Evolutionary conservation across 306 rosid species (phyloP), one percentile per base, ranked within the genome.

Genomic region (Trichosanthes cucumerina): DNA sequence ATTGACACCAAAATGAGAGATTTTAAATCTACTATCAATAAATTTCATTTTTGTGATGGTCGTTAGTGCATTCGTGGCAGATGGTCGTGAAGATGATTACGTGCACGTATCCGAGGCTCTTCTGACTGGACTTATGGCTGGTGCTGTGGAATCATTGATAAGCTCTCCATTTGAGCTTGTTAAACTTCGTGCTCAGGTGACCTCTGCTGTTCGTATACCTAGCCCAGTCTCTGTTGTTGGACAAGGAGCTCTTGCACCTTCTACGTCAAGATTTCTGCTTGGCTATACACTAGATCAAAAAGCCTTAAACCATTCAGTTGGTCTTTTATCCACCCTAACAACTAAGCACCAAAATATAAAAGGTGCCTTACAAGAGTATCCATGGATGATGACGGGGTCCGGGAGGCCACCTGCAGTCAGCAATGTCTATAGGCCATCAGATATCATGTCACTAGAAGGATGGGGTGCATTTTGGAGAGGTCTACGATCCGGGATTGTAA

Each of bases 381-480:
- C 99, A 46, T 95, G 97, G 99, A 85, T 90, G 90, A 91, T 92
- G 96, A 88, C 96, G 7, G 99, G 97, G 54, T 92, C 92, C 77
- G 96, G 96, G 70, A 89, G 34, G 79, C 96, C 97, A 81, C 99
- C 97, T 43, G 80, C 96, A 18, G 90, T 86, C 80, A 82, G 78
- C 80, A 77, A 73, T 47, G 96, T 95, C 77, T 83, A 80, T 84
- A 92, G 85, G 70, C 90, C 89, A 69, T 83, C 76, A 1, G 88
- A 91, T 28, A 80, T 95, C 65, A 64, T 91, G 78, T 88, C 93
- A 62, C 89, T 95, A 76, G 99, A 92, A 91, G 97, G 99, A 80
- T 89, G 96, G 93, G 68, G 85, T 13, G 64, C 96, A 39, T 85
- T 92, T 33, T 95, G 97, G 97, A 92, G 96, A 92, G 90, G 93